Conservation (phyloP, 2,329 filamentous ascomycete genomes). For the Arthrinium puccinioides region DNA sequence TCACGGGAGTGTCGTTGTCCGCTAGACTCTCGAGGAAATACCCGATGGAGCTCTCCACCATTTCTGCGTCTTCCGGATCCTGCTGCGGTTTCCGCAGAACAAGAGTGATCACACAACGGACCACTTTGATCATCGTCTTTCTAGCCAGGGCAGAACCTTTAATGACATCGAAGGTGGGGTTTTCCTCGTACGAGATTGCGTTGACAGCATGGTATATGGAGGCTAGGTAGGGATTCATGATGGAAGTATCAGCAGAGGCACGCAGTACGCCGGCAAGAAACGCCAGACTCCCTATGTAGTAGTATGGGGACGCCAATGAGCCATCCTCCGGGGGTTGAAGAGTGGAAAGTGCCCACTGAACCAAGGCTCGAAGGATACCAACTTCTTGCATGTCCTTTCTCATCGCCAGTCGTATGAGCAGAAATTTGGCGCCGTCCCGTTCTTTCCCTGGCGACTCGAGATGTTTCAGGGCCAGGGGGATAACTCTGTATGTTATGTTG, state of each 20-base stretch:
- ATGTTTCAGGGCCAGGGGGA: slow-evolving; percentile 65
- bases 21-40: slow-evolving; percentile 70
- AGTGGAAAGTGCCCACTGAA: slow-evolving; percentile 62
- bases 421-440: slow-evolving; percentile 74
- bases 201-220: slow-evolving; percentile 60
- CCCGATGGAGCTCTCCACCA: slow-evolving; percentile 76
- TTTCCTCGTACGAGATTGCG: slow-evolving; percentile 45
- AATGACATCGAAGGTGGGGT: slow-evolving; percentile 43
- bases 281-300: slow-evolving; percentile 69
- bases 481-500: slow-evolving; percentile 60
- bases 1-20: slow-evolving; percentile 86
- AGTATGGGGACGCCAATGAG: slow-evolving; percentile 52
- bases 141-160: slow-evolving; percentile 70
- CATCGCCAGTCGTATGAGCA: slow-evolving; percentile 76
- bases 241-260: slow-evolving; percentile 63
- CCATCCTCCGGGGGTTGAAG: slow-evolving; percentile 39
- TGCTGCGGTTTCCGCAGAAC: slow-evolving; percentile 45
- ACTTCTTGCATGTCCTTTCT: slow-evolving; percentile 81
- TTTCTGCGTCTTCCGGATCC: slow-evolving; percentile 36
- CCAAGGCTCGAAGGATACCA: slow-evolving; percentile 59
- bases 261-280: slow-evolving; percentile 70
- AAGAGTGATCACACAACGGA: slow-evolving; percentile 65
- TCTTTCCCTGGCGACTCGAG: slow-evolving; percentile 77
- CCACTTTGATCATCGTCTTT: slow-evolving; percentile 79
- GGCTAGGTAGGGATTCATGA: slow-evolving; percentile 61